Evolutionary conservation across 768 basidiomycete genomes (phyloP).

Genomic region (Crucibulum laeve): DNA sequence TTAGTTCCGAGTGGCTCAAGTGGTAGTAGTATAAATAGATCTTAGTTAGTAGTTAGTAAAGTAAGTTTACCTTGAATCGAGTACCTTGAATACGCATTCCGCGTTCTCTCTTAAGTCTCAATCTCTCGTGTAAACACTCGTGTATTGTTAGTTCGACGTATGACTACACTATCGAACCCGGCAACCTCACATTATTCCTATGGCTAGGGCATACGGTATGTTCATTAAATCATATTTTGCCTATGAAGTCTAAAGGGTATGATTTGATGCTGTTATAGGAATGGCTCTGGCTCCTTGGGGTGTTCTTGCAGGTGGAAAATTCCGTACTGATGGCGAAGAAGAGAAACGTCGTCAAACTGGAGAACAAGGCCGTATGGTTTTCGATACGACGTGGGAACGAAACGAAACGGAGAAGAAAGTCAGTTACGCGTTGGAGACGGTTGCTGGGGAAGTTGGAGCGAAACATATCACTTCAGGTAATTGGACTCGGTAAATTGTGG

Average conservation of each 20-base stretch:
- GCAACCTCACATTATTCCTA: conserved; percentile 48
- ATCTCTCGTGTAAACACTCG: too few relatives aligned
- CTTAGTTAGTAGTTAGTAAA: too few relatives aligned
- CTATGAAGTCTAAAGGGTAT: too few relatives aligned
- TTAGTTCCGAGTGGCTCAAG: too few relatives aligned
- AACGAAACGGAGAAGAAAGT: conserved; percentile 38
- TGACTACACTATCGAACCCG: too few relatives aligned
- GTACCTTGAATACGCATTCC: too few relatives aligned
- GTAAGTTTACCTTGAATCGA: too few relatives aligned
- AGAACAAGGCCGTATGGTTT: conserved; percentile 13
- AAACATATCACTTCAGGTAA: conserved; percentile 42
- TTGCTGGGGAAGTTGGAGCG: conserved; percentile 46
- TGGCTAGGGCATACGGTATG: conserved; percentile 36
- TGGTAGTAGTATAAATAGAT: too few relatives aligned
- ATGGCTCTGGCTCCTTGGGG: conserved; percentile 30
- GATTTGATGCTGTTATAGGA: conserved; percentile 26
- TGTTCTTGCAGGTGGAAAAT: conserved; percentile 34
- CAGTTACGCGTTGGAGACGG: conserved; percentile 40
- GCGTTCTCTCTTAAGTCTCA: too few relatives aligned
- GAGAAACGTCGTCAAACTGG: conserved; percentile 10
- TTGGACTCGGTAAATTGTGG: conserved; percentile 6
- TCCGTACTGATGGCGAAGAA: conserved; percentile 50
- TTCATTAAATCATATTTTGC: too few relatives aligned
- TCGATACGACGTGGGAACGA: conserved; percentile 36
- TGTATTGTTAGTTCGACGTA: too few relatives aligned